Evolutionary conservation across 2,329 filamentous ascomycete species (phyloP).

Genomic region (Aspergillus tubingensis): DNA sequence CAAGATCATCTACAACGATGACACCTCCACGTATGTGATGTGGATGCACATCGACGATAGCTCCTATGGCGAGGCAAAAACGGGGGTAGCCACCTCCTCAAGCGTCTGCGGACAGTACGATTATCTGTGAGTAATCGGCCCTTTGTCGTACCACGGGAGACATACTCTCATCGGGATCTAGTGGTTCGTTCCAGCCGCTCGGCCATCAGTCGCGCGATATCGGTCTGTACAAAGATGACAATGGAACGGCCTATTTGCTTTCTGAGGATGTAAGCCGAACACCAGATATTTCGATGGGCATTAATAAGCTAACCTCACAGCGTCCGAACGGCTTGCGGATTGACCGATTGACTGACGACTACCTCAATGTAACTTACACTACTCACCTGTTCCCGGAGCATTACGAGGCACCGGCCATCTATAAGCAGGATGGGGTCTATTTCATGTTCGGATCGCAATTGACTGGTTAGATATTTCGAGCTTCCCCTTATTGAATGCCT

Average conservation of each 20-base stretch:
- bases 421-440: constrained; percentile 62
- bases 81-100: constrained; percentile 63
- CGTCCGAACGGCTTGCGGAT: constrained; percentile 19
- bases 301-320: constrained; percentile 5
- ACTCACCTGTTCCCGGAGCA: constrained; percentile 56
- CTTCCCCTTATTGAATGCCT: accelerated
- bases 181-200: constrained; percentile 45
- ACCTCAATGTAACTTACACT: constrained; percentile 53
- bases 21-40: constrained; percentile 66
- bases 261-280: constrained; percentile 58
- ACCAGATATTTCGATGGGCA: too few species aligned
- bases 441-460: constrained; percentile 65
- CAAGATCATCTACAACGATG: constrained; percentile 68
- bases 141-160: too few species aligned
- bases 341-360: constrained; percentile 51
- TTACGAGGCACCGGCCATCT: constrained; percentile 63
- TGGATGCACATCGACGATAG: constrained; percentile 68
- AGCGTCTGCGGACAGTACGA: constrained; percentile 63
- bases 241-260: constrained; percentile 63
- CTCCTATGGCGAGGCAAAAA: constrained; percentile 64
- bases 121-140: constrained; percentile 33
- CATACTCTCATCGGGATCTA: not conserved
- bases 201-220: constrained; percentile 59
- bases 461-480: constrained; percentile 29
- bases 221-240: constrained; percentile 63